phyloP scores from a whole-genome alignment of 2,329 filamentous ascomycete species.

The Pseudogymnoascus sp. region DNA sequence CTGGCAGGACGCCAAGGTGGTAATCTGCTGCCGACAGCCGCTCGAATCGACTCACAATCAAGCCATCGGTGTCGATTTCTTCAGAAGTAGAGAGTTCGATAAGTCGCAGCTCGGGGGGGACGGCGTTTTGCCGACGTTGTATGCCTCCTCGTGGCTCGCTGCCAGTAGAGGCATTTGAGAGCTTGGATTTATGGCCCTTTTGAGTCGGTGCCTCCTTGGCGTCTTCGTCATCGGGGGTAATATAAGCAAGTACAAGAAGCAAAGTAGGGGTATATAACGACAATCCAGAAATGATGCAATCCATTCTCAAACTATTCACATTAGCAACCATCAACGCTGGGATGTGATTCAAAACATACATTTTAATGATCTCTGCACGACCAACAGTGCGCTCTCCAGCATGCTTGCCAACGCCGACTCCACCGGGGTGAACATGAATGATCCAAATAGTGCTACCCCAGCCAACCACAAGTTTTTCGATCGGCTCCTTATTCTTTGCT shows the following conservation, averaged over 20 bases:
- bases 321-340: neutral
- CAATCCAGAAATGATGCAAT: conserved; percentile 96
- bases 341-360: conserved; percentile 50
- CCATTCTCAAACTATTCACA: conserved; percentile 69
- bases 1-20: conserved; percentile 76
- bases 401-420: conserved; percentile 56
- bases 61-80: conserved; percentile 77
- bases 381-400: conserved; percentile 65
- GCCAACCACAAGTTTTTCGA: conserved; percentile 80
- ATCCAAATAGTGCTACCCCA: conserved; percentile 98
- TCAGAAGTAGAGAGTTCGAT: conserved; percentile 79
- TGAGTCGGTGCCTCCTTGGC: conserved; percentile 31
- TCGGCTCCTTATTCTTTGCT: conserved; percentile 37
- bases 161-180: conserved; percentile 40
- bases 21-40: conserved; percentile 83
- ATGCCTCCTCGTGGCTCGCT: conserved; percentile 58
- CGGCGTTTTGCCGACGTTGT: conserved; percentile 65
- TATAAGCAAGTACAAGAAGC: conserved; percentile 85
- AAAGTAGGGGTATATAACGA: conserved; percentile 91
- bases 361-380: conserved; percentile 82
- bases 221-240: conserved; percentile 59
- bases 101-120: conserved; percentile 80
- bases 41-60: conserved; percentile 81
- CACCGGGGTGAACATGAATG: conserved; percentile 76
- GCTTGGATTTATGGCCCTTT: conserved; percentile 29